phyloP scores from a whole-genome alignment of 163 green algal species.

The Chloromonas sp. region DNA sequence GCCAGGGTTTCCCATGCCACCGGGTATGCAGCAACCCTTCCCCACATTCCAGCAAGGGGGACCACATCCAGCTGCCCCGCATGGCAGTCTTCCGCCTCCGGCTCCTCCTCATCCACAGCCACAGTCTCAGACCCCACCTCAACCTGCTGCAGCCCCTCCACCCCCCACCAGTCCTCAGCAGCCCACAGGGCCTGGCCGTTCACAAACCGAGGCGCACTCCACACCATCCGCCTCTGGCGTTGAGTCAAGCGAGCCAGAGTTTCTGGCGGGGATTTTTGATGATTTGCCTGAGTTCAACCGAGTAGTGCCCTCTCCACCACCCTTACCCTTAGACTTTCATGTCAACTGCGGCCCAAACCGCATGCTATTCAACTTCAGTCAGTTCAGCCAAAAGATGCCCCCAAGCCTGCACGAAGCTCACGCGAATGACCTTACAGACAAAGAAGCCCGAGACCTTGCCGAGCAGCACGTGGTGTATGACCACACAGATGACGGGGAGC shows the following conservation, averaged over 20 bases:
- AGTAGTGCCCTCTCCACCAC: constrained; percentile 34
- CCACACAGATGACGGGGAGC: constrained; percentile 37
- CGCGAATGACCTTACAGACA: constrained; percentile 15
- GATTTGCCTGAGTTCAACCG: not conserved
- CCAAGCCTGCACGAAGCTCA: constrained; percentile 4
- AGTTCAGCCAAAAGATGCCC: constrained; percentile 46
- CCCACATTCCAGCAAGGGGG: not conserved
- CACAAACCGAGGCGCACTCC: not conserved
- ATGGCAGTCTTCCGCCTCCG: not conserved
- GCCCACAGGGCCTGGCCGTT: no score
- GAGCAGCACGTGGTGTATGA: constrained; percentile 36
- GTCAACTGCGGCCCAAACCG: not conserved
- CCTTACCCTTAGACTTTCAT: constrained; percentile 39
- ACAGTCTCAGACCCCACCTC: not conserved
- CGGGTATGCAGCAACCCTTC: not conserved
- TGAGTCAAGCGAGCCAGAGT: not conserved
- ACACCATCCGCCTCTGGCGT: not conserved
- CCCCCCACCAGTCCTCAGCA: not conserved
- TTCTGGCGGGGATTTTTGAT: not conserved
- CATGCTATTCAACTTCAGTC: constrained; percentile 48
- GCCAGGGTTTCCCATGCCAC: not conserved
- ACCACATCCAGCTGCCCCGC: not conserved
- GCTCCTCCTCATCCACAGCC: not conserved
- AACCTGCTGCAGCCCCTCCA: not conserved
- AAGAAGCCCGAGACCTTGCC: constrained; percentile 19